A percentile compares a stretch with the other conserved stretches of the same genome.
These are phyloP conservation scores for Bauhinia variegata DNA, from an alignment of 306 rosid genomes.

Conservation along the genomic window DNA sequence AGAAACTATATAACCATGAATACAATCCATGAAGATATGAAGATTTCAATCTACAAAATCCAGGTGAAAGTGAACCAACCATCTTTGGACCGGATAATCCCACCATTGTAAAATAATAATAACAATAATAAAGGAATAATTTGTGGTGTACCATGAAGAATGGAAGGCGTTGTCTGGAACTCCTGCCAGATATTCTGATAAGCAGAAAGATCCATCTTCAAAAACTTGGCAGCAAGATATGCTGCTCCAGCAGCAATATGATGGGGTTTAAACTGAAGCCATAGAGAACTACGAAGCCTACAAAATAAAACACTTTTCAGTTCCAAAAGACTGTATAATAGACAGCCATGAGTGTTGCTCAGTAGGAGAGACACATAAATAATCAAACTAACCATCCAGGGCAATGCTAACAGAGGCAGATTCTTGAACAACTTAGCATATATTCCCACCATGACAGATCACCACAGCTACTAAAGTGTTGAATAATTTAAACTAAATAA, in stretches of 20 bases:
- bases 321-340: constrained; percentile 11
- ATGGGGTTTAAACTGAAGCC: constrained; percentile 97
- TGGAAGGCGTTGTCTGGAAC: constrained; percentile 79
- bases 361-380: constrained; percentile 16
- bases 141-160: constrained; percentile 73
- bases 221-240: constrained; percentile 84
- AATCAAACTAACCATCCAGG: constrained; percentile 71
- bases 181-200: constrained; percentile 82
- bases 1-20: background rate
- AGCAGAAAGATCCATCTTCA: constrained; percentile 74
- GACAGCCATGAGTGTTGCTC: constrained; percentile 32
- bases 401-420: constrained; percentile 52
- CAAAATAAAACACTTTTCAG: constrained; percentile 38
- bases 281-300: constrained; percentile 96
- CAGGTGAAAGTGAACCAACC: background rate
- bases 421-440: constrained; percentile 54
- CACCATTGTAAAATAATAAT: constrained; percentile 16
- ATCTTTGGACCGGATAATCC: constrained; percentile 22
- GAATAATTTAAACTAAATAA: constrained; percentile 44
- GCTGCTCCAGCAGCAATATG: constrained; percentile 99
- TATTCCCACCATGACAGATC: constrained; percentile 57
- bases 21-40: no score
- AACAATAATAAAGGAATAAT: background rate
- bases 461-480: constrained; percentile 51
- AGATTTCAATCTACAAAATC: no score